Percentiles rank a stretch among this genome's conserved stretches.
These are phyloP conservation scores for Cytospora leucostoma DNA, from an alignment of 2,329 filamentous ascomycete genomes.

Conservation along the genomic window DNA sequence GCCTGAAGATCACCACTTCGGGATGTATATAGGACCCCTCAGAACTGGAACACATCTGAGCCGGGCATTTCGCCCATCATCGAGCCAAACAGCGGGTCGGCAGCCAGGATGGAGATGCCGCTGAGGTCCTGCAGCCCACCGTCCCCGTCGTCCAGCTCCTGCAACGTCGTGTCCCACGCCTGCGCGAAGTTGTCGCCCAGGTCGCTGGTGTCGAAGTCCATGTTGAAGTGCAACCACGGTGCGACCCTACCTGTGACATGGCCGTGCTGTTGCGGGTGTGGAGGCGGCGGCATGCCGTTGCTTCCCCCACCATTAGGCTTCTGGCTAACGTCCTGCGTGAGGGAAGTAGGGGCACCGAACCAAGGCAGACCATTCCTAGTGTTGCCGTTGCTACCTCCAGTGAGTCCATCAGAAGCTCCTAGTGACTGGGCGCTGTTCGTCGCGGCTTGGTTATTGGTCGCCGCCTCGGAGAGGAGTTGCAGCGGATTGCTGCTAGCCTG, in stretches of 20 bases:
- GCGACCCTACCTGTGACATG: conserved; percentile 26
- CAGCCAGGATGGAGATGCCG: conserved; percentile 20
- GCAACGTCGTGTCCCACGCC: conserved; percentile 47
- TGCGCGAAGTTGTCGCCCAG: conserved; percentile 46
- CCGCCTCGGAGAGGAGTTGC: conserved; percentile 59
- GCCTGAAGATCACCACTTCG: not conserved
- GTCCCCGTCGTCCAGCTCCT: conserved; percentile 38
- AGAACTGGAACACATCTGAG: conserved; percentile 21
- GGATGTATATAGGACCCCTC: not conserved
- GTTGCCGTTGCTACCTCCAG: conserved; percentile 11
- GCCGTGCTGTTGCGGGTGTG: conserved; percentile 29
- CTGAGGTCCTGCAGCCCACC: conserved; percentile 25
- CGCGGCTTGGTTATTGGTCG: conserved; percentile 45
- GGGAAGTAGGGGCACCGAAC: not conserved
- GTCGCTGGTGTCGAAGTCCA: conserved; percentile 40
- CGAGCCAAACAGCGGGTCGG: conserved; percentile 28
- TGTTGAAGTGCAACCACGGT: conserved; percentile 37
- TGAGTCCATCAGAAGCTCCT: not conserved
- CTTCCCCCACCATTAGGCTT: conserved; percentile 13
- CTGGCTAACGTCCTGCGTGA: not conserved
- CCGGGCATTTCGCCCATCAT: conserved; percentile 20
- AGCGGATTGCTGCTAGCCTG: conserved; percentile 52
- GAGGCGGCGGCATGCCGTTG: conserved; percentile 26
- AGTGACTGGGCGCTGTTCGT: conserved; percentile 19
- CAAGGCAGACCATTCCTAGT: conserved; percentile 18